Evolutionary conservation across 768 basidiomycete species (phyloP).

Genomic region (Hypholoma sublateritium): DNA sequence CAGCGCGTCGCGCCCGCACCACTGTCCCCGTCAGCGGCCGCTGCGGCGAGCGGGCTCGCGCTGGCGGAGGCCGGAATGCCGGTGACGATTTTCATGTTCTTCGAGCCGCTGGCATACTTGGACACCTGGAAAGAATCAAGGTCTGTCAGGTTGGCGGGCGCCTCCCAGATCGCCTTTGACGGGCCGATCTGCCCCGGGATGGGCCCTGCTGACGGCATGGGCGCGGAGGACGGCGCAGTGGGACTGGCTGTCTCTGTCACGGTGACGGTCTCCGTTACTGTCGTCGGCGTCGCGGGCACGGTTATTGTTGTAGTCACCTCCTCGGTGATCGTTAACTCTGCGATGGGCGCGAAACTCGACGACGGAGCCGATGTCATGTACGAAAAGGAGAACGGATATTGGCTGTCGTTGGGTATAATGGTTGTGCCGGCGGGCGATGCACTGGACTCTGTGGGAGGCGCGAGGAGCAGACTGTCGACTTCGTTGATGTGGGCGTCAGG

Average conservation of each 20-base stretch:
- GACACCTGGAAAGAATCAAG: conserved; percentile 60
- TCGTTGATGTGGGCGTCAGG: not conserved
- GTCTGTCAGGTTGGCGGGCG: conserved; percentile 54
- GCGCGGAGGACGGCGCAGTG: conserved; percentile 2
- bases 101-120: conserved; percentile 49
- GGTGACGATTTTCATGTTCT: conserved; percentile 56
- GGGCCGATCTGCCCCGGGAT: conserved; percentile 1
- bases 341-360: not conserved
- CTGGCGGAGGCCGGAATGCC: conserved; percentile 42
- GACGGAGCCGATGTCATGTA: conserved; percentile 1
- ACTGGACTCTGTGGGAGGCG: not conserved
- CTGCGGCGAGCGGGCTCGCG: conserved; percentile 12
- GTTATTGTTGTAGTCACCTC: conserved; percentile 19
- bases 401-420: conserved; percentile 1
- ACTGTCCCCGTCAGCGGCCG: not conserved
- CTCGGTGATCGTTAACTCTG: conserved; percentile 16
- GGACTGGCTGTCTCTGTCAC: conserved; percentile 17
- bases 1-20: not conserved
- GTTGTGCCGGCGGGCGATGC: not conserved
- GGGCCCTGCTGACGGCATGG: not conserved
- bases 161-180: conserved; percentile 43
- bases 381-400: conserved; percentile 22
- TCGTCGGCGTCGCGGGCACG: conserved; percentile 14
- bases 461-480: conserved; percentile 12
- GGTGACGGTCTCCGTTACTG: conserved; percentile 24